These are phyloP conservation scores for Sarocladium kiliense DNA, from an alignment of 2,329 filamentous ascomycete genomes.

Conservation along the genomic window DNA sequence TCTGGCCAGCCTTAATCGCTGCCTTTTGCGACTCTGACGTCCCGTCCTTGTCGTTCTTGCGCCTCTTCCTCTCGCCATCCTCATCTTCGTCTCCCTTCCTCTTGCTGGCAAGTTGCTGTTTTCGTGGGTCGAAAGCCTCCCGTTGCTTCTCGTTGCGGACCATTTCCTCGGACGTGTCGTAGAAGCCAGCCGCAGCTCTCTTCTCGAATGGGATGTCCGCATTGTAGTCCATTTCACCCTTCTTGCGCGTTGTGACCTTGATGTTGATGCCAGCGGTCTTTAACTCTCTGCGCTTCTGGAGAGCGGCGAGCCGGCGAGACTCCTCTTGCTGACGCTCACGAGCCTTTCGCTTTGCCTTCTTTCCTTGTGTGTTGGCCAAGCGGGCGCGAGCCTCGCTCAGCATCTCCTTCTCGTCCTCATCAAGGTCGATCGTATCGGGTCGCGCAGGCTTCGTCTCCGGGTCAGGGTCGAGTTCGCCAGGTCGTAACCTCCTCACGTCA, in stretches of 20 bases:
- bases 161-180: conserved; percentile 84
- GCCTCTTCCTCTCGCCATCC: conserved; percentile 72
- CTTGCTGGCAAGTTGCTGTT: conserved; percentile 86
- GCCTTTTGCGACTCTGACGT: conserved; percentile 77
- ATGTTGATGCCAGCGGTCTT: conserved; percentile 98
- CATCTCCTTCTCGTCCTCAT: conserved; percentile 99
- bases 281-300: conserved; percentile 93
- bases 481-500: conserved; percentile 80
- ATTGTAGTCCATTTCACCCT: conserved; percentile 99
- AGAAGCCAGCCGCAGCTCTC: conserved; percentile 81
- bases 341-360: conserved; percentile 97
- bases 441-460: conserved; percentile 93
- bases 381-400: conserved; percentile 93
- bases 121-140: conserved; percentile 83
- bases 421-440: conserved; percentile 94
- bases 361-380: conserved; percentile 95
- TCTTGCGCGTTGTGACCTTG: conserved; percentile 85
- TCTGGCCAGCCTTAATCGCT: conserved; percentile 86
- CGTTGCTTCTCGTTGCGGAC: conserved; percentile 76
- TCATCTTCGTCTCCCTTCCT: conserved; percentile 92
- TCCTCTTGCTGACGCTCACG: conserved; percentile 94
- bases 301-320: conserved; percentile 77
- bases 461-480: conserved; percentile 94
- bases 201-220: conserved; percentile 98
- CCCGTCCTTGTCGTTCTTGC: conserved; percentile 81